These are phyloP conservation scores for Colletotrichum sp. DNA, from an alignment of 2,329 filamentous ascomycete genomes.

Conservation along the genomic window DNA sequence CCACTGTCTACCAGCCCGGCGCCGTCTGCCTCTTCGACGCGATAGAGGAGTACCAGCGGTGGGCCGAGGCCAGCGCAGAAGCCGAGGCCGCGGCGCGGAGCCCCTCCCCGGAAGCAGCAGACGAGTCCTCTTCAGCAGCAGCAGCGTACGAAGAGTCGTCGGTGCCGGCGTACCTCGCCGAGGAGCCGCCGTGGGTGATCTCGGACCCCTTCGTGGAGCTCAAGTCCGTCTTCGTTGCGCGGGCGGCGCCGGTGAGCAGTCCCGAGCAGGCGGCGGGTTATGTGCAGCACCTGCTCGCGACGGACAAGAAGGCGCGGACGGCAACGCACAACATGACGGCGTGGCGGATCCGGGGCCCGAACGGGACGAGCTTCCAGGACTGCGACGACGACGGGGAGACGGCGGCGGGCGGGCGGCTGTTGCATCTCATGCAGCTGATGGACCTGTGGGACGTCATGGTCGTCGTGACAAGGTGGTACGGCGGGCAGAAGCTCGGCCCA, in stretches of 20 bases:
- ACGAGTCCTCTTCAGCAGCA: not conserved
- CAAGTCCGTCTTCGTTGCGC: slow-evolving; percentile 87
- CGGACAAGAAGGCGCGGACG: slow-evolving; percentile 82
- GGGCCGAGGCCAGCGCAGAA: slow-evolving; percentile 17
- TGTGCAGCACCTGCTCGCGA: slow-evolving; percentile 77
- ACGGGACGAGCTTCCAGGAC: slow-evolving; percentile 74
- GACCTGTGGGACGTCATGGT: slow-evolving; percentile 92
- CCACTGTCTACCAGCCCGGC: slow-evolving; percentile 72
- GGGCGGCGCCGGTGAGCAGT: slow-evolving; percentile 72
- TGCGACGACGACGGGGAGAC: slow-evolving; percentile 97
- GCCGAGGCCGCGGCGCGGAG: slow-evolving; percentile 5
- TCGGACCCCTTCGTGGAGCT: slow-evolving; percentile 79
- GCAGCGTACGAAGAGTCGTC: slow-evolving; percentile 25
- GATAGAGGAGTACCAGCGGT: slow-evolving; percentile 69
- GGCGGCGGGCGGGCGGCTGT: slow-evolving; percentile 82
- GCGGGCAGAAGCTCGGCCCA: slow-evolving; percentile 86
- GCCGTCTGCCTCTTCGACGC: slow-evolving; percentile 89
- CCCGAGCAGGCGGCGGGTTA: slow-evolving; percentile 74
- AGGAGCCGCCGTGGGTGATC: slow-evolving; percentile 68
- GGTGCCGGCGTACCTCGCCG: not conserved
- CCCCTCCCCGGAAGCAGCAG: not conserved
- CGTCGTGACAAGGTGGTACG: slow-evolving; percentile 94
- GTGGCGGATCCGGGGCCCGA: slow-evolving; percentile 76
- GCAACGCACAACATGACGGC: slow-evolving; percentile 97
- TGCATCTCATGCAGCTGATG: slow-evolving; percentile 95